Evolutionary conservation across 176 grass and related monocot species (phyloP).

Genomic region (Oryza meyeriana): DNA sequence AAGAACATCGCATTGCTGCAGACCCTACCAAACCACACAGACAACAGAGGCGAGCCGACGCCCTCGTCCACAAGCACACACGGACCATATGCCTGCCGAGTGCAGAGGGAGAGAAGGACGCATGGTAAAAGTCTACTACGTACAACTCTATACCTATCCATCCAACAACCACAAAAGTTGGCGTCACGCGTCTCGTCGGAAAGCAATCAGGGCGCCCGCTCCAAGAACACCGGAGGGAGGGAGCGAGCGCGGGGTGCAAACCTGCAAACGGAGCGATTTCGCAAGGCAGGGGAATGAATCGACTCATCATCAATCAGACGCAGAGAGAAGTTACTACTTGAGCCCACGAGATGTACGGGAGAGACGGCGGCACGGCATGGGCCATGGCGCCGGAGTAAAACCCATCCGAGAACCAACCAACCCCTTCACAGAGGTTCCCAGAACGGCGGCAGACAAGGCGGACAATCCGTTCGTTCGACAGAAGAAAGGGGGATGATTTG

Average conservation of each 20-base stretch:
- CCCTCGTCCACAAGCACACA: neutral
- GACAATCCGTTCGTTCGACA: neutral
- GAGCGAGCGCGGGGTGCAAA: no score
- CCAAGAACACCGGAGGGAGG: neutral
- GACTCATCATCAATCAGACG: neutral
- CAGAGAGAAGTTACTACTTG: neutral
- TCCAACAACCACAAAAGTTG: neutral
- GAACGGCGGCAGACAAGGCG: no score
- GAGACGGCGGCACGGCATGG: neutral
- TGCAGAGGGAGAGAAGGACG: neutral
- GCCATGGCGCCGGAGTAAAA: neutral
- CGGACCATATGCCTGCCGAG: neutral
- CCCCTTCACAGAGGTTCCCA: neutral
- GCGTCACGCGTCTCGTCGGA: neutral
- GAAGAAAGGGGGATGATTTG: neutral
- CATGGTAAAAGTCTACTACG: neutral
- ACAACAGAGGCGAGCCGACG: neutral
- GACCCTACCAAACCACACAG: neutral
- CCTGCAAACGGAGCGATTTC: neutral
- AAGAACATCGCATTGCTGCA: neutral
- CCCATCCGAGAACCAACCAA: neutral
- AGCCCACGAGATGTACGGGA: neutral
- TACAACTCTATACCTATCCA: slow-evolving; percentile 7
- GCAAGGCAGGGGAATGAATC: neutral
- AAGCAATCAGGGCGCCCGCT: neutral